Conservation (phyloP, 345 rosid species). For the Eucalyptus cloeziana region DNA sequence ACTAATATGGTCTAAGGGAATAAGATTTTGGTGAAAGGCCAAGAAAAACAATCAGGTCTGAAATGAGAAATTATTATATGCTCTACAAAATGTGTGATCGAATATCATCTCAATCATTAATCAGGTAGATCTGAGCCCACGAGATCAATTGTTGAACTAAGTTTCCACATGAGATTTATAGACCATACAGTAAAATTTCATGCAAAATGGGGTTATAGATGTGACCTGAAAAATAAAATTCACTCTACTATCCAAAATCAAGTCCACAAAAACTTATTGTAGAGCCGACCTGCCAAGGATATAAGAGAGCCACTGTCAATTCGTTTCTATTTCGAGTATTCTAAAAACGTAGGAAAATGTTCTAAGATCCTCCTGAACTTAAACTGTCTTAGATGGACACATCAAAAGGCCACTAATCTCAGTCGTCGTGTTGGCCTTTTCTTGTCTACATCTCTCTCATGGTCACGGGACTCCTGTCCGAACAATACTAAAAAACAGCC, state of each 20-base stretch:
- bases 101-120: background rate
- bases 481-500: no score
- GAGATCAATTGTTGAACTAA: background rate
- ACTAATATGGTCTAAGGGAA: background rate
- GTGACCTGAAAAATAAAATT: no score
- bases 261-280: no score
- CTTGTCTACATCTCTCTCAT: no score
- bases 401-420: background rate
- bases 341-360: background rate
- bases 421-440: no score
- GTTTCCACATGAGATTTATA: background rate
- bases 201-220: no score
- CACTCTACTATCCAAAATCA: no score
- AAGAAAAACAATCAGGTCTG: background rate
- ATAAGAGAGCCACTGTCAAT: no score
- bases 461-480: no score
- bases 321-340: background rate
- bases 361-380: background rate
- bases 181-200: background rate
- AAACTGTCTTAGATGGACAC: background rate
- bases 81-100: background rate
- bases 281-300: no score
- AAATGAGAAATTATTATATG: background rate
- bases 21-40: background rate
- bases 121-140: rapidly evolving